Conservation (phyloP, 805 yeast genomes). For the Tetrapisispora iriomotensis region DNA sequence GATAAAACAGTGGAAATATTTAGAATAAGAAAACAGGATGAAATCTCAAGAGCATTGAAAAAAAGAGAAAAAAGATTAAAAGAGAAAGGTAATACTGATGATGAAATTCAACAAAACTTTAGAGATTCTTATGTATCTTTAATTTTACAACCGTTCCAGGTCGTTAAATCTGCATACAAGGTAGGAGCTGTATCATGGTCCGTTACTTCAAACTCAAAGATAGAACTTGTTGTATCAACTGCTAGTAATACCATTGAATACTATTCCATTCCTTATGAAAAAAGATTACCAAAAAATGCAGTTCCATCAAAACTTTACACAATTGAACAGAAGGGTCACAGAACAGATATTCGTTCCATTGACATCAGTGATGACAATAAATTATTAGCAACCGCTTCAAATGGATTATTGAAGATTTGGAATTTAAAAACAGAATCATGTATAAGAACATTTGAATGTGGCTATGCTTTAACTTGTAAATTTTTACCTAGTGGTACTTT, state of each 20-base stretch:
- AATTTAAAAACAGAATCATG: slow-evolving; percentile 65
- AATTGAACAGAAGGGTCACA: slow-evolving; percentile 75
- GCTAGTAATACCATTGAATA: slow-evolving; percentile 69
- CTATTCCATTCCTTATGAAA: slow-evolving; percentile 51
- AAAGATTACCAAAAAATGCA: slow-evolving; percentile 36
- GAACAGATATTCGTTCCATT: slow-evolving; percentile 78
- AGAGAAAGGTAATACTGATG: slow-evolving; percentile 57
- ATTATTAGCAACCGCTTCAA: slow-evolving; percentile 80
- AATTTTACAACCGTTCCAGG: slow-evolving; percentile 58
- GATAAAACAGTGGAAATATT: slow-evolving; percentile 76
- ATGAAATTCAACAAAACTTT: slow-evolving; percentile 45
- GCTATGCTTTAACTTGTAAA: slow-evolving; percentile 70
- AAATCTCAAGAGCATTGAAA: slow-evolving; percentile 64
- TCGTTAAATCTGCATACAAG: slow-evolving; percentile 54
- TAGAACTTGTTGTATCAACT: slow-evolving; percentile 57
- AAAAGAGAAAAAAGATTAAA: slow-evolving; percentile 68
- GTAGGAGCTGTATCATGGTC: slow-evolving; percentile 64
- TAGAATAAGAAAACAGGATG: slow-evolving; percentile 66
- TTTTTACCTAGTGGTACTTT: slow-evolving; percentile 89
- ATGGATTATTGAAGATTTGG: slow-evolving; percentile 85
- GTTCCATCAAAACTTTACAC: slow-evolving; percentile 41
- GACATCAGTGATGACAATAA: slow-evolving; percentile 75
- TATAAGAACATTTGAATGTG: slow-evolving; percentile 79
- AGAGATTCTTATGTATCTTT: slow-evolving; percentile 42
- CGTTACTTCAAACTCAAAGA: slow-evolving; percentile 33